Evolutionary conservation across 2,329 filamentous ascomycete genomes (phyloP).

Genomic region (Neofusicoccum kwambonambiense): DNA sequence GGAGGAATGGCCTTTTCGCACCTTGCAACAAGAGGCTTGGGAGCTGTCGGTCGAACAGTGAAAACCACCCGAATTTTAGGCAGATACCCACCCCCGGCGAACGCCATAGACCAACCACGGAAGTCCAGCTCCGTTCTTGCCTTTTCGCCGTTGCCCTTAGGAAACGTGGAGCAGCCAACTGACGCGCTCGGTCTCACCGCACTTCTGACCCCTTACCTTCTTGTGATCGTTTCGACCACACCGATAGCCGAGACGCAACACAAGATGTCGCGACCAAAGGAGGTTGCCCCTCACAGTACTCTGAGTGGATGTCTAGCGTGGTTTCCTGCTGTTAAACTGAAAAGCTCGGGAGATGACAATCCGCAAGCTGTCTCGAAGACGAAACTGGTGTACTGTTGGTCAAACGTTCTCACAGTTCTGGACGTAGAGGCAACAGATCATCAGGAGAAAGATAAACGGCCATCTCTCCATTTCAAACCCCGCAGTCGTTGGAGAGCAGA

Average conservation of each 20-base stretch:
- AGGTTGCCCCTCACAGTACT: slow-evolving; percentile 83
- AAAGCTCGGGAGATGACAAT: slow-evolving; percentile 66
- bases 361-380: slow-evolving; percentile 71
- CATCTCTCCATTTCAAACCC: slow-evolving; percentile 74
- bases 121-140: slow-evolving; percentile 95
- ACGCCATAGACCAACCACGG: slow-evolving; percentile 62
- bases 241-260: slow-evolving; percentile 95
- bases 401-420: slow-evolving; percentile 90
- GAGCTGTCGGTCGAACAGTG: slow-evolving; percentile 78
- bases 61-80: slow-evolving; percentile 90
- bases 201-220: slow-evolving; percentile 89
- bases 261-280: slow-evolving; percentile 87
- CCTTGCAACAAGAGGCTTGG: slow-evolving; percentile 85
- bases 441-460: slow-evolving; percentile 72
- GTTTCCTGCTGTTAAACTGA: slow-evolving; percentile 95
- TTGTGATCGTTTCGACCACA: slow-evolving; percentile 96
- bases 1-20: slow-evolving; percentile 98
- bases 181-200: slow-evolving; percentile 89
- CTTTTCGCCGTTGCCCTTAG: slow-evolving; percentile 84
- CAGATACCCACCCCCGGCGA: slow-evolving; percentile 74
- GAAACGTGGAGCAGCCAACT: slow-evolving; percentile 87
- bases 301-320: slow-evolving; percentile 93
- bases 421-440: slow-evolving; percentile 74
- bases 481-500: slow-evolving; percentile 90
- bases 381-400: slow-evolving; percentile 98